These are phyloP conservation scores for Spirogloea muscicola DNA, from an alignment of 139 green algal species.

Conservation along the genomic window DNA sequence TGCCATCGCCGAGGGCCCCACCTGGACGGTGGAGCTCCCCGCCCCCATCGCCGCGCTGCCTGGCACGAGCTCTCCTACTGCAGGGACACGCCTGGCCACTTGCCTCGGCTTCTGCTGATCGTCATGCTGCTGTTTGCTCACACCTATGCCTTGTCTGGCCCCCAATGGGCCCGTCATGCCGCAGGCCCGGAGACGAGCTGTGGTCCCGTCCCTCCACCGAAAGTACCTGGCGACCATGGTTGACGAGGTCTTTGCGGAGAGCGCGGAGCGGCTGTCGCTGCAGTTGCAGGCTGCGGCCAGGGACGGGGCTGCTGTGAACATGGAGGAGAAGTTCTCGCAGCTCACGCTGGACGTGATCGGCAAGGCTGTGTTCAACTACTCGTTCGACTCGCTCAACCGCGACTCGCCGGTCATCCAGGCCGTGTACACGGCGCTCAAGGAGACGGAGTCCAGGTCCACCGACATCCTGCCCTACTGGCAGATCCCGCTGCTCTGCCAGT, in stretches of 20 bases:
- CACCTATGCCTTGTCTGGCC: too few relatives aligned
- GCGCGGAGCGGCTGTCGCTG: conserved; percentile 57
- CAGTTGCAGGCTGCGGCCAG: conserved; percentile 66
- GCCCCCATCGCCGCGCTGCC: not conserved
- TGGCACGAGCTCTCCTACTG: not conserved
- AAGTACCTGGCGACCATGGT: conserved; percentile 92
- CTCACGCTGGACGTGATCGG: conserved; percentile 98
- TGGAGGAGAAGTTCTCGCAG: conserved; percentile 88
- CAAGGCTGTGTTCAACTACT: conserved; percentile 97
- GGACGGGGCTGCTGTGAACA: conserved; percentile 69
- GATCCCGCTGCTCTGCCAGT: conserved; percentile 53
- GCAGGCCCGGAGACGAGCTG: conserved; percentile 68
- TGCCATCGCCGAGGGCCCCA: conserved; percentile 80
- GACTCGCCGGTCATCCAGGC: conserved; percentile 63
- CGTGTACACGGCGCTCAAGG: conserved; percentile 97
- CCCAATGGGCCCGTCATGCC: too few relatives aligned
- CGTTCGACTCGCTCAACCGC: conserved; percentile 86
- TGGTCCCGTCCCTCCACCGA: conserved; percentile 87
- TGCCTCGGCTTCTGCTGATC: too few relatives aligned
- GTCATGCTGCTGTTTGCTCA: too few relatives aligned
- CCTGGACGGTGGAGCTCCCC: conserved; percentile 48
- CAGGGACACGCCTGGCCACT: too few relatives aligned
- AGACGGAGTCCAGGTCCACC: conserved; percentile 92
- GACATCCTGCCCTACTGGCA: conserved; percentile 96
- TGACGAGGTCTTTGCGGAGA: conserved; percentile 72